Base-by-base conservation (phyloP, 345 rosid species). In the Gossypium arboreum region DNA sequence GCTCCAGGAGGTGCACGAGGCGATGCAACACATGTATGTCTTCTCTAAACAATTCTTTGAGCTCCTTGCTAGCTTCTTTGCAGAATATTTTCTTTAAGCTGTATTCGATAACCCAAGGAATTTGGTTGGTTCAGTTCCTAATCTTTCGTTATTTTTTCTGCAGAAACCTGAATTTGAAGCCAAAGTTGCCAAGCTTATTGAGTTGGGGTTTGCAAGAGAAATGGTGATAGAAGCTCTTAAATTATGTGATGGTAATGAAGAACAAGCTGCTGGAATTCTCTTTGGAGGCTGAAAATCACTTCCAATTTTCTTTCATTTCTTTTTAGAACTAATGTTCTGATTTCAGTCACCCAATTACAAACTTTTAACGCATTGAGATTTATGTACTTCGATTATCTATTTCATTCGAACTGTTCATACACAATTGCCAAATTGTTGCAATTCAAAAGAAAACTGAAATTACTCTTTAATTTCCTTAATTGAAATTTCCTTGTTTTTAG, bases 241-340 rank as follows among this genome's bases (percentile, higher is more conserved):
- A 83, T 76, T 93, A 56, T 93, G 86, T 73, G 75, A 89, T 25
- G 98, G 94, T 67, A 93, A 91, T 62, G 99, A 95, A 83, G 99
- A 95, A 48, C 99, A 91, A 79, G 99, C 98, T 12, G 99, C 98
- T 29, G 96, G 94, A 18, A 93, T 88, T 83, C 98, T 93, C 66
- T 95, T 95, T 55, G 99, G 93, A 44, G 91, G 97, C 71, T 95
- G 81, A 91, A 75, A 59, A 39, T 15, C 7, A 16, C 41, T 24
- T 29, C 4, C 54, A 16, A 15, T 58, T 22, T 15, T 9, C 27
- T 45, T 69, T 41, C 18, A 8, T 18, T 8, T 55, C 22, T 48
- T 48, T 5, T 29, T 24, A n/a, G 39, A 16, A 50, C 44, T 25
- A 47, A 25, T 45, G 3, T 41, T 34, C 41, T 62, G 45, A 9